Percentiles rank a stretch among this genome's conserved stretches.
These are phyloP conservation scores for Crassisporium funariophilum DNA, from an alignment of 768 basidiomycete species.

Conservation along the genomic window DNA sequence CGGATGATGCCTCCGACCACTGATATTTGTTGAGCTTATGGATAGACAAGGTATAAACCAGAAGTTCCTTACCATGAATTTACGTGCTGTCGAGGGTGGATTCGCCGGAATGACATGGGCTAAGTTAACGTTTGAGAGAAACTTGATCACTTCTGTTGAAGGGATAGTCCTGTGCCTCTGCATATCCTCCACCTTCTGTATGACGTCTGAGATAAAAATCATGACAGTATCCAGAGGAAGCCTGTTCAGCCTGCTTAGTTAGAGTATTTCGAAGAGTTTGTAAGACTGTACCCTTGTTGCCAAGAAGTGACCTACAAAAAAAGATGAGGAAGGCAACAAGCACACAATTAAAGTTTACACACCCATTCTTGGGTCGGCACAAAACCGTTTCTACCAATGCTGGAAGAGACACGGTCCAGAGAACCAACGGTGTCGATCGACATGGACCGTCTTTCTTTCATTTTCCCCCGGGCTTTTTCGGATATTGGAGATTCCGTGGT, in stretches of 20 bases:
- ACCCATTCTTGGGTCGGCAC: conserved; percentile 98
- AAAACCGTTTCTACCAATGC: conserved; percentile 88
- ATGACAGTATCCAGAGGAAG: conserved; percentile 89
- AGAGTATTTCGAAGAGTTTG: neutral
- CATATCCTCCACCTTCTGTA: conserved; percentile 82
- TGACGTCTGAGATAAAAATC: conserved; percentile 83
- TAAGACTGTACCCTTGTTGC: conserved; percentile 81
- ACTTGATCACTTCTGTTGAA: conserved; percentile 71
- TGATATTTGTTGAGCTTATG: conserved; percentile 27
- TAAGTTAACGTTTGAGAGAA: conserved; percentile 70
- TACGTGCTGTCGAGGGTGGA: conserved; percentile 65
- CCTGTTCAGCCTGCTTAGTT: conserved; percentile 37
- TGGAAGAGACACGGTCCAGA: conserved; percentile 67
- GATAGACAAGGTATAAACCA: conserved; percentile 4
- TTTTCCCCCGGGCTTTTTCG: conserved; percentile 93
- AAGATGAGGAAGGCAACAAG: neutral
- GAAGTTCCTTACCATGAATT: conserved; percentile 64
- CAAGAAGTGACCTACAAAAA: conserved; percentile 79
- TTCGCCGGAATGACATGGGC: conserved; percentile 73
- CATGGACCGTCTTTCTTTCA: conserved; percentile 71
- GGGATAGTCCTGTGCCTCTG: conserved; percentile 68
- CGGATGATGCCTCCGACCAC: conserved; percentile 92
- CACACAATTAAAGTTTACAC: conserved; percentile 21
- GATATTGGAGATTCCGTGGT: conserved; percentile 43
- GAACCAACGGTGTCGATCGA: conserved; percentile 52